phyloP scores from a whole-genome alignment of 371 early-diverging fungal species.

The Zychaea mexicana region DNA sequence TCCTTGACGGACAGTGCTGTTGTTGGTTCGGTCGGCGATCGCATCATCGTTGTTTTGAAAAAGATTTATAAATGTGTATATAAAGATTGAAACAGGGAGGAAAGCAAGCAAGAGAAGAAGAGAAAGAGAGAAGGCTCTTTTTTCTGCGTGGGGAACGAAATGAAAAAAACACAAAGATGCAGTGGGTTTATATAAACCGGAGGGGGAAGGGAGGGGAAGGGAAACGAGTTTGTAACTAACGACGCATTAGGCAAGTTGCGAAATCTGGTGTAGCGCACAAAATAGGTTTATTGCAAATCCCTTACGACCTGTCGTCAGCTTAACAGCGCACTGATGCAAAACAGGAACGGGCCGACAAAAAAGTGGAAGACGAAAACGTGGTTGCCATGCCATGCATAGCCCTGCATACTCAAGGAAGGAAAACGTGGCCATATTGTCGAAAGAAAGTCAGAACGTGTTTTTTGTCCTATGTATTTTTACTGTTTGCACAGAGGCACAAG shows the following conservation, averaged over 20 bases:
- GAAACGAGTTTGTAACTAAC: not conserved
- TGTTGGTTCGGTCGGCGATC: not conserved
- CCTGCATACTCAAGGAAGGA: constrained; percentile 19
- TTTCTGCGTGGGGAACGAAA: not conserved
- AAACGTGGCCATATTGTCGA: constrained; percentile 19
- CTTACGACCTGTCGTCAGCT: constrained; percentile 9
- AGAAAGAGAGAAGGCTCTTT: constrained; percentile 8
- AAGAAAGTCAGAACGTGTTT: constrained; percentile 15
- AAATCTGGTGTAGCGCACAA: constrained; percentile 8
- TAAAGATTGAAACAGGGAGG: constrained; percentile 7
- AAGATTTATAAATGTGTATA: not conserved
- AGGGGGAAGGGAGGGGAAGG: too few species aligned
- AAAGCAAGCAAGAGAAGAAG: not conserved
- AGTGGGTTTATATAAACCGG: constrained; percentile 14
- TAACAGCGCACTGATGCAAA: constrained; percentile 25
- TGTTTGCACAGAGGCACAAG: not conserved
- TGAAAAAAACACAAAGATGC: constrained; percentile 8
- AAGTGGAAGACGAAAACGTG: constrained; percentile 23
- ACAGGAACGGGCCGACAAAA: constrained; percentile 15
- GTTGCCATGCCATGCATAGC: constrained; percentile 19
- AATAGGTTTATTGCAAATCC: constrained; percentile 12
- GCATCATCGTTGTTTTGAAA: constrained; percentile 2
- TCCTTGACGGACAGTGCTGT: constrained; percentile 30
- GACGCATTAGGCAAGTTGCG: constrained; percentile 11
- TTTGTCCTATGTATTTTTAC: not conserved